Evolutionary conservation across 192 early-diverging fungal species (phyloP).

Genomic region (Podochytrium sp.): DNA sequence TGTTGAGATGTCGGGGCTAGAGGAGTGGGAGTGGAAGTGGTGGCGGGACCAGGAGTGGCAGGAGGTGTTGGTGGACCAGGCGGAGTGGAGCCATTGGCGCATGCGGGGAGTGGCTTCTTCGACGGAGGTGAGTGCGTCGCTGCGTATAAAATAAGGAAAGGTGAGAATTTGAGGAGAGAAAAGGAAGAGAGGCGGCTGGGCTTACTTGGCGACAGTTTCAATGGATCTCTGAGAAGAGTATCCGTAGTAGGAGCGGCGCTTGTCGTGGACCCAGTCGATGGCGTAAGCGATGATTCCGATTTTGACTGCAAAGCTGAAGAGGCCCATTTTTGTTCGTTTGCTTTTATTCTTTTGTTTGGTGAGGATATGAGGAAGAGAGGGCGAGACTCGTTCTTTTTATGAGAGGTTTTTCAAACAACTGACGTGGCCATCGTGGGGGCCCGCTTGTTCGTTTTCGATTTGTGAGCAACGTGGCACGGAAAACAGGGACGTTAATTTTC

Average conservation of each 20-base stretch:
- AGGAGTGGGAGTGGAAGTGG: background rate
- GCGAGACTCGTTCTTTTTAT: background rate
- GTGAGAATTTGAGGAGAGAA: background rate
- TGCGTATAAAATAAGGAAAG: background rate
- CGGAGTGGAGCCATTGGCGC: constrained; percentile 9
- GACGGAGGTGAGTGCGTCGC: background rate
- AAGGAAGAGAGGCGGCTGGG: background rate
- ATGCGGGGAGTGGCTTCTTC: background rate
- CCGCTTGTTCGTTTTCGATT: no score
- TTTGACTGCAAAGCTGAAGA: constrained; percentile 33
- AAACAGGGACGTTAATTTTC: background rate
- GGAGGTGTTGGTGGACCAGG: background rate
- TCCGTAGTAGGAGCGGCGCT: background rate
- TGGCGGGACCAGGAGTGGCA: background rate
- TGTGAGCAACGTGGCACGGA: background rate
- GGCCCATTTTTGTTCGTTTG: constrained; percentile 27
- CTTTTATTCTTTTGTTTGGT: background rate
- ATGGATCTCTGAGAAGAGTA: background rate
- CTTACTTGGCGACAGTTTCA: background rate
- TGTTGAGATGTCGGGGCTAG: background rate
- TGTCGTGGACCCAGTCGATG: constrained; percentile 26
- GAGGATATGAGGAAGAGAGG: background rate
- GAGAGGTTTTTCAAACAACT: background rate
- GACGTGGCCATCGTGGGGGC: no score
- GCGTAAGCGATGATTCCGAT: constrained; percentile 33